Percentiles rank a stretch among this genome's conserved stretches.
phyloP scores from a whole-genome alignment of 345 rosid genomes.

The Alliaria petiolata region DNA sequence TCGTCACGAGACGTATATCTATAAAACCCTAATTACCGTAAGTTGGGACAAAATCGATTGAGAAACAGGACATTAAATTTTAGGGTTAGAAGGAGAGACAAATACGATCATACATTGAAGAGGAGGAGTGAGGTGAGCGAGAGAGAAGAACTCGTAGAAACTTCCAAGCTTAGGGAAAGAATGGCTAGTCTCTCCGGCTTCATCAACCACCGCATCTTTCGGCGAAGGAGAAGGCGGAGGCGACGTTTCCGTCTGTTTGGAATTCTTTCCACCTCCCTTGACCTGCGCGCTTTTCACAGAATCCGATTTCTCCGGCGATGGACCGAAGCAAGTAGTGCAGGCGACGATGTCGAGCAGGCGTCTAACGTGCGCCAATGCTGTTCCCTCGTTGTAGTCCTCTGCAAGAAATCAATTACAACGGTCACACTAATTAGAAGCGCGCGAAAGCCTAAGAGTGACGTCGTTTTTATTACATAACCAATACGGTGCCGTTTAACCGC shows the following conservation, averaged over 20 bases:
- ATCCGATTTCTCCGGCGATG: constrained; percentile 54
- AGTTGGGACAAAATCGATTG: constrained; percentile 17
- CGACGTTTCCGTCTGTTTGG: constrained; percentile 42
- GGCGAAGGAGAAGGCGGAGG: constrained; percentile 33
- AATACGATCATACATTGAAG: constrained; percentile 57
- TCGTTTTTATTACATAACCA: background rate
- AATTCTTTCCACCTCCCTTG: constrained; percentile 36
- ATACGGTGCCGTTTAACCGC: background rate
- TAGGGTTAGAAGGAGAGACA: constrained; percentile 4
- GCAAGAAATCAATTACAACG: constrained; percentile 11
- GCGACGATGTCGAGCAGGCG: constrained; percentile 87
- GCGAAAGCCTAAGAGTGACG: background rate
- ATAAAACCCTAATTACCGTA: constrained; percentile 19
- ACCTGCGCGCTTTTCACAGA: constrained; percentile 41
- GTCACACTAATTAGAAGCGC: background rate
- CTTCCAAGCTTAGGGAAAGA: constrained; percentile 80
- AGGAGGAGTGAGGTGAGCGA: constrained; percentile 88
- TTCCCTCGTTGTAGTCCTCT: constrained; percentile 86
- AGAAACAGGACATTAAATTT: background rate
- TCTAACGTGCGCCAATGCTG: constrained; percentile 81
- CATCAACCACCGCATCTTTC: constrained; percentile 50
- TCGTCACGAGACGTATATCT: constrained; percentile 61
- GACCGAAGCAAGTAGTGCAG: constrained; percentile 78
- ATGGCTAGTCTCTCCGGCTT: constrained; percentile 65
- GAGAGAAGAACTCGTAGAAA: constrained; percentile 94